Percentiles rank a stretch among this genome's conserved stretches.
Evolutionary conservation across 768 basidiomycete genomes (phyloP).

Genomic region (Neoboletus magnificus): DNA sequence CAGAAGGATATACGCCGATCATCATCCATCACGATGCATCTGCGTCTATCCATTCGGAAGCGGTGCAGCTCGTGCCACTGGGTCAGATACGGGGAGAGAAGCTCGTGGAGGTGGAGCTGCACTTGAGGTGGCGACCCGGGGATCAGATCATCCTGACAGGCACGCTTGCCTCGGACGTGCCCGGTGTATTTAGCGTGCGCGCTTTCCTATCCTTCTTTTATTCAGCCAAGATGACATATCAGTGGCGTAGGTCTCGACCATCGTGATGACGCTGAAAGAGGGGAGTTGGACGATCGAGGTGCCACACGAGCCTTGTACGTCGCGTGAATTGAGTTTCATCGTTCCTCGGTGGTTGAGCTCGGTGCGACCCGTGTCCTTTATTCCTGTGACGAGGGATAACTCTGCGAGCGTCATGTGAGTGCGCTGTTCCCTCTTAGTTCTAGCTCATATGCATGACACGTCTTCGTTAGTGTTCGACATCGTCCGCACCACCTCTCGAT

Average conservation of each 20-base stretch:
- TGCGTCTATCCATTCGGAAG: slow-evolving; percentile 5
- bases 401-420: slow-evolving; percentile 49
- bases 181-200: slow-evolving; percentile 54
- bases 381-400: slow-evolving; percentile 48
- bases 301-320: slow-evolving; percentile 44
- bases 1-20: slow-evolving; percentile 45
- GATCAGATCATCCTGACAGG: slow-evolving; percentile 59
- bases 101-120: slow-evolving; percentile 30
- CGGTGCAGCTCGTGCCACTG: slow-evolving; percentile 33
- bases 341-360: slow-evolving; percentile 57
- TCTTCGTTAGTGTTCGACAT: slow-evolving; percentile 51
- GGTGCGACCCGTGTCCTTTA: slow-evolving; percentile 49
- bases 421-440: neutral
- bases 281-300: slow-evolving; percentile 68
- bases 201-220: neutral
- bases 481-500: slow-evolving; percentile 58
- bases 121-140: slow-evolving; percentile 59
- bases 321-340: slow-evolving; percentile 31
- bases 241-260: slow-evolving; percentile 36
- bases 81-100: slow-evolving; percentile 45
- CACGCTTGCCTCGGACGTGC: slow-evolving; percentile 47
- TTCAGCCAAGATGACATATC: neutral
- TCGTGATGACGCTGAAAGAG: slow-evolving; percentile 53
- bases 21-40: slow-evolving; percentile 44
- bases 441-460: neutral